Percentiles rank a stretch among this genome's conserved stretches.
Evolutionary conservation across 2,329 filamentous ascomycete species (phyloP).

Genomic region (Xylaria hypoxylon): DNA sequence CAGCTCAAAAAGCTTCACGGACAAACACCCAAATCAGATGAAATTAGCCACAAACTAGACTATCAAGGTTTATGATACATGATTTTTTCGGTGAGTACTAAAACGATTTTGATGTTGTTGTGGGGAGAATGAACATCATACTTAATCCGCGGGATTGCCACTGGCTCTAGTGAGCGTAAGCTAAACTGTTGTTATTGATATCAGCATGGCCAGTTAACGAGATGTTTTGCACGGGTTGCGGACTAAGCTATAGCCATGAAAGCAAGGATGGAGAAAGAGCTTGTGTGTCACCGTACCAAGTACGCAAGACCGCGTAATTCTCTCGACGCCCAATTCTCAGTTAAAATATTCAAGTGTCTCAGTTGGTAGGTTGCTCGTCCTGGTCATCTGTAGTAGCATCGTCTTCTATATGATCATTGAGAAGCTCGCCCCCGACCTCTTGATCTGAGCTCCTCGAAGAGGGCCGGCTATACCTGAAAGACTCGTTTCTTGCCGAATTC

Average conservation of each 20-base stretch:
- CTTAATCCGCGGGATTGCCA: background rate
- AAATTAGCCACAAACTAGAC: too few species aligned
- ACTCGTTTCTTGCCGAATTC: too few species aligned
- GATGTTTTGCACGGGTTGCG: background rate
- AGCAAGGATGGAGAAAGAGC: background rate
- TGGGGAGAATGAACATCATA: background rate
- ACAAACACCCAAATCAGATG: too few species aligned
- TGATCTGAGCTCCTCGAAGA: slow-evolving; percentile 50
- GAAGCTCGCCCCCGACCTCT: slow-evolving; percentile 51
- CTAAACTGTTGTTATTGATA: background rate
- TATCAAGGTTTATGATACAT: background rate
- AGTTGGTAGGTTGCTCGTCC: background rate
- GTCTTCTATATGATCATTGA: slow-evolving; percentile 30
- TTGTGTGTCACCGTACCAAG: background rate
- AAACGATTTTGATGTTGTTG: background rate
- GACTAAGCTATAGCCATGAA: background rate
- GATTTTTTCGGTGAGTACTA: background rate
- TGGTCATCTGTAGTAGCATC: background rate
- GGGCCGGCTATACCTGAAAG: slow-evolving; percentile 54
- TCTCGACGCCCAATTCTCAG: background rate
- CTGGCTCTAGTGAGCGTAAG: background rate
- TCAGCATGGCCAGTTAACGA: background rate
- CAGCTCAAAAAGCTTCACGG: background rate
- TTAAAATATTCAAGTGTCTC: background rate
- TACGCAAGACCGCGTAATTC: slow-evolving; percentile 31